A percentile compares a stretch with the other conserved stretches of the same genome.
Conservation (phyloP, 2,329 filamentous ascomycete genomes). For the Peltaster fructicola region DNA sequence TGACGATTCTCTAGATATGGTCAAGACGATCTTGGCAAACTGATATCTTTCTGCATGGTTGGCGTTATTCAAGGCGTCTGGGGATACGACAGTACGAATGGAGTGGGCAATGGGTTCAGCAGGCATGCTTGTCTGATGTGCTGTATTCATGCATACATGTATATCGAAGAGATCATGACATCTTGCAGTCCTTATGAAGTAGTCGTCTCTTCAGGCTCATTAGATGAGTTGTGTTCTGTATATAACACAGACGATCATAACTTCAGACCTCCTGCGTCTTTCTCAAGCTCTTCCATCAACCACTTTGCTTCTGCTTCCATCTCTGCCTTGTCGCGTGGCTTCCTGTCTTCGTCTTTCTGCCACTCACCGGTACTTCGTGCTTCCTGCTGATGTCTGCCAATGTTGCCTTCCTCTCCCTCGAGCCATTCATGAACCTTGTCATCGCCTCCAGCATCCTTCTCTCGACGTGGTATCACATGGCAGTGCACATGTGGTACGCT, state of each 20-base stretch:
- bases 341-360: slow-evolving; percentile 48
- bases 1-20: slow-evolving; percentile 17
- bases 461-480: slow-evolving; percentile 65
- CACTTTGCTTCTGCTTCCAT: slow-evolving; percentile 64
- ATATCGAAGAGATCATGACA: no score
- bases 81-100: no score
- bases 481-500: slow-evolving; percentile 88
- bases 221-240: no score
- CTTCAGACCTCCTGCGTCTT: slow-evolving; percentile 16
- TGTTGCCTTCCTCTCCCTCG: slow-evolving; percentile 69
- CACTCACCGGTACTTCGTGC: slow-evolving; percentile 26
- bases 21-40: slow-evolving; percentile 24
- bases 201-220: no score
- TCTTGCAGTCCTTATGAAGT: no score
- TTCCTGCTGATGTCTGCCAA: slow-evolving; percentile 54
- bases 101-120: no score
- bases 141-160: no score
- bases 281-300: slow-evolving; percentile 40
- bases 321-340: slow-evolving; percentile 49
- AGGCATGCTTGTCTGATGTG: no score
- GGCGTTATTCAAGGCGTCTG: no score
- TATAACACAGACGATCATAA: no score
- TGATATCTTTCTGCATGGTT: no score
- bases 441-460: slow-evolving; percentile 39
- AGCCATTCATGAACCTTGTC: slow-evolving; percentile 72